These are phyloP conservation scores for Pulicaria dysenterica DNA, from an alignment of 129 eudicot species.

Conservation along the genomic window DNA sequence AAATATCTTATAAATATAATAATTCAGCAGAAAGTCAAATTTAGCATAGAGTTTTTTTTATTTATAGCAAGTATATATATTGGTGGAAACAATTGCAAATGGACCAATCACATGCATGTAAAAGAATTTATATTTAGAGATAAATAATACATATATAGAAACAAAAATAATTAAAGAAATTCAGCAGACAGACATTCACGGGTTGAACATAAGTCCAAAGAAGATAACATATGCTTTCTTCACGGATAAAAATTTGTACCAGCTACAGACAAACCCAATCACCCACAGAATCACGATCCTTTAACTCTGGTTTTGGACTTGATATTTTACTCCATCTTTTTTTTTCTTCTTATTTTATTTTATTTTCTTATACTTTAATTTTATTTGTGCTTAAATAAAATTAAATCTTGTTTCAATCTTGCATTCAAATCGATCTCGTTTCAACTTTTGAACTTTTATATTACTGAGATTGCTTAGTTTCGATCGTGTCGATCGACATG, in stretches of 20 bases:
- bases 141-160: too few species aligned
- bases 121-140: not conserved
- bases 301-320: slow-evolving; percentile 18
- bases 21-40: slow-evolving; percentile 5
- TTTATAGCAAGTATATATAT: not conserved
- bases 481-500: too few species aligned
- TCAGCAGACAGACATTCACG: slow-evolving; percentile 26
- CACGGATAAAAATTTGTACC: slow-evolving; percentile 32
- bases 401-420: too few species aligned
- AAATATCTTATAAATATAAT: not conserved
- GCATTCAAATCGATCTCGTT: too few species aligned
- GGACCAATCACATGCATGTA: slow-evolving; percentile 30
- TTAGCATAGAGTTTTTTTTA: not conserved
- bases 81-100: slow-evolving; percentile 26
- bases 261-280: slow-evolving; percentile 29
- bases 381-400: too few species aligned
- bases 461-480: too few species aligned
- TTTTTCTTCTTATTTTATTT: too few species aligned
- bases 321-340: too few species aligned
- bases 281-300: slow-evolving; percentile 32
- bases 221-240: slow-evolving; percentile 18
- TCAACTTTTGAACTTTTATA: too few species aligned
- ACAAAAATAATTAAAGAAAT: not conserved
- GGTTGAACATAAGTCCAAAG: slow-evolving; percentile 24
- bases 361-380: too few species aligned